Percentiles rank a stretch among this genome's conserved stretches.
Evolutionary conservation across 1,284 basidiomycete genomes (phyloP).

Genomic region (Grifola frondosa): DNA sequence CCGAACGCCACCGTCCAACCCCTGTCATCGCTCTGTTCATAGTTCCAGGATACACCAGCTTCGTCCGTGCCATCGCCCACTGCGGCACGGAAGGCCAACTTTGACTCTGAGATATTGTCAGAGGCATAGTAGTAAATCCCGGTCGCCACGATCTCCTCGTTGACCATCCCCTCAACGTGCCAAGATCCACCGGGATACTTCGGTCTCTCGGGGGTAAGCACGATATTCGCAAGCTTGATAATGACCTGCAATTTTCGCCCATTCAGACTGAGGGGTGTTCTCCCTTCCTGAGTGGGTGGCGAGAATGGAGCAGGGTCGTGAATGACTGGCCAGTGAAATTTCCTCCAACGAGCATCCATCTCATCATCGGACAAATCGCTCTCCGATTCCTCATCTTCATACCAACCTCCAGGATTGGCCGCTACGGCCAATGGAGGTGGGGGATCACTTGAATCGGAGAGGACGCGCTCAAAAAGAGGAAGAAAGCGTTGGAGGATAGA

Average conservation of each 20-base stretch:
- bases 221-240: constrained; percentile 50
- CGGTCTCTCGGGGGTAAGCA: constrained; percentile 43
- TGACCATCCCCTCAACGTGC: constrained; percentile 40
- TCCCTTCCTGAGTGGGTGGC: not conserved
- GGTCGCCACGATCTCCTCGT: constrained; percentile 47
- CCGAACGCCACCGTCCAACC: constrained; percentile 5
- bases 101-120: constrained; percentile 17
- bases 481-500: constrained; percentile 6
- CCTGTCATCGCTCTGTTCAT: constrained; percentile 3
- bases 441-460: not conserved
- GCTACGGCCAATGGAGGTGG: not conserved
- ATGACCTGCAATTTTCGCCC: constrained; percentile 43
- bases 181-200: constrained; percentile 33
- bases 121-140: constrained; percentile 36
- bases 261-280: not conserved
- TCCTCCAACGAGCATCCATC: not conserved
- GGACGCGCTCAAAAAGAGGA: constrained; percentile 9
- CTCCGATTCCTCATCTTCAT: not conserved
- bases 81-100: constrained; percentile 10
- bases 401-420: constrained; percentile 1
- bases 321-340: constrained; percentile 2
- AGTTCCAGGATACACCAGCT: not conserved
- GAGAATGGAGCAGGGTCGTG: constrained; percentile 6
- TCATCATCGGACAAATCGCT: not conserved
- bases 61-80: not conserved